These are phyloP conservation scores for Yarrowia divulgata DNA, from an alignment of 805 yeast genomes.

Conservation along the genomic window DNA sequence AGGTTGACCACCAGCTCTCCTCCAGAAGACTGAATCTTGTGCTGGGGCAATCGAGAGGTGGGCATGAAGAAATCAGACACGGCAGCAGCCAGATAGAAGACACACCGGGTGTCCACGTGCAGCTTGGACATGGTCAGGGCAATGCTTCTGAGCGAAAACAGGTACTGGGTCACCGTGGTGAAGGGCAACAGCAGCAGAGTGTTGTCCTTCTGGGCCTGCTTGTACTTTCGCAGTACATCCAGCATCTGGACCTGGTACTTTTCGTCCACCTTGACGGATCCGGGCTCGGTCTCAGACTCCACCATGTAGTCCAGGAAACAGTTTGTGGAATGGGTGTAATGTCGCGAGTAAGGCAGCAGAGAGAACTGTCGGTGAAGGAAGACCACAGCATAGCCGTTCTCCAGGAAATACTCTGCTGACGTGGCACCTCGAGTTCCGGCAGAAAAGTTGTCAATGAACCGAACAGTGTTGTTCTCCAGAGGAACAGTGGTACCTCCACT, in stretches of 20 bases:
- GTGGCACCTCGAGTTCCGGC: slow-evolving; percentile 99
- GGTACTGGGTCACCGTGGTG: slow-evolving; percentile 93
- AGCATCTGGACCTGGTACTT: slow-evolving; percentile 68
- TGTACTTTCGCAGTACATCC: slow-evolving; percentile 60
- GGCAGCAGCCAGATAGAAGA: slow-evolving; percentile 95
- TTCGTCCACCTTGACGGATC: slow-evolving; percentile 64
- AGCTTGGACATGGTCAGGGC: slow-evolving; percentile 62
- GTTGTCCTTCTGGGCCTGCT: slow-evolving; percentile 58
- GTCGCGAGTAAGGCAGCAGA: slow-evolving; percentile 89
- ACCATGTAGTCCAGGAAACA: slow-evolving; percentile 86
- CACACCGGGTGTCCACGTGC: slow-evolving; percentile 52
- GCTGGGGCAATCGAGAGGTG: slow-evolving; percentile 82
- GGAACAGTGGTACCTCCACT: slow-evolving; percentile 99
- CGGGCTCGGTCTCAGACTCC: slow-evolving; percentile 49
- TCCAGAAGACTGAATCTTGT: slow-evolving; percentile 85
- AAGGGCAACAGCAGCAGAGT: slow-evolving; percentile 78
- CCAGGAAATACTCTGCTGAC: slow-evolving; percentile 88
- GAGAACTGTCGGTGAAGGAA: slow-evolving; percentile 93
- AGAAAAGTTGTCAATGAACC: slow-evolving; percentile 95
- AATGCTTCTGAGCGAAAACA: slow-evolving; percentile 78
- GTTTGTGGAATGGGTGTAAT: slow-evolving; percentile 78
- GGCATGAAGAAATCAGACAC: slow-evolving; percentile 97
- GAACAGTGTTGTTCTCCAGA: slow-evolving; percentile 91
- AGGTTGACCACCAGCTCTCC: slow-evolving; percentile 84
- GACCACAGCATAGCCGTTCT: slow-evolving; percentile 87